Percentiles rank a stretch among this genome's conserved stretches.
These are phyloP conservation scores for Fennellomyces sp. DNA, from an alignment of 371 early-diverging fungal genomes.

Conservation along the genomic window DNA sequence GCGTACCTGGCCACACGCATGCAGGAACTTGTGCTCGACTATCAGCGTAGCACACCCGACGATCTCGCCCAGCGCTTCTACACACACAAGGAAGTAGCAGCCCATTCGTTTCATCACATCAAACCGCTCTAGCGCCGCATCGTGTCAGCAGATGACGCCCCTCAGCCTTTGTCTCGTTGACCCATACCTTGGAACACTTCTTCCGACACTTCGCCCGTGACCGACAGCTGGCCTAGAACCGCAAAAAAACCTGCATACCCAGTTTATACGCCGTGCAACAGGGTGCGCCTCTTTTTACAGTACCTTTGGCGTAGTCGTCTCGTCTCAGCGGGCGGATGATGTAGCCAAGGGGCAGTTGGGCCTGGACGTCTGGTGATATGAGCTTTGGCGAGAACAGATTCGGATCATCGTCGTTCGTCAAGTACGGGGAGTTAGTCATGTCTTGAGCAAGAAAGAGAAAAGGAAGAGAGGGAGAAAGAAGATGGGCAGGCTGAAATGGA, in stretches of 20 bases:
- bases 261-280: background rate
- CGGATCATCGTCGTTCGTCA: background rate
- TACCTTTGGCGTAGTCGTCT: constrained; percentile 72
- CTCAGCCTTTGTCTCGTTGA: background rate
- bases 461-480: constrained; percentile 3
- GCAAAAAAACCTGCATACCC: constrained; percentile 5
- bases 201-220: constrained; percentile 6
- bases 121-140: constrained; percentile 55
- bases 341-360: constrained; percentile 72
- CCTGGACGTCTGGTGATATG: constrained; percentile 70
- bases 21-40: constrained; percentile 93
- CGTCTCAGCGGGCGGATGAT: constrained; percentile 74
- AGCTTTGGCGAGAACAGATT: constrained; percentile 65
- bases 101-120: constrained; percentile 61
- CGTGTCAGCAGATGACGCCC: background rate
- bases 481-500: background rate
- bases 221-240: constrained; percentile 8
- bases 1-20: constrained; percentile 76
- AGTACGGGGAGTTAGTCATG: constrained; percentile 10
- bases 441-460: constrained; percentile 2
- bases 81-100: constrained; percentile 75
- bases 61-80: constrained; percentile 66
- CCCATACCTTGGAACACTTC: constrained; percentile 62
- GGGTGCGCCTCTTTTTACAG: background rate
- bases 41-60: constrained; percentile 93